These are phyloP conservation scores for Solanum habrochaites DNA, from an alignment of 257 asterid species.

Conservation along the genomic window DNA sequence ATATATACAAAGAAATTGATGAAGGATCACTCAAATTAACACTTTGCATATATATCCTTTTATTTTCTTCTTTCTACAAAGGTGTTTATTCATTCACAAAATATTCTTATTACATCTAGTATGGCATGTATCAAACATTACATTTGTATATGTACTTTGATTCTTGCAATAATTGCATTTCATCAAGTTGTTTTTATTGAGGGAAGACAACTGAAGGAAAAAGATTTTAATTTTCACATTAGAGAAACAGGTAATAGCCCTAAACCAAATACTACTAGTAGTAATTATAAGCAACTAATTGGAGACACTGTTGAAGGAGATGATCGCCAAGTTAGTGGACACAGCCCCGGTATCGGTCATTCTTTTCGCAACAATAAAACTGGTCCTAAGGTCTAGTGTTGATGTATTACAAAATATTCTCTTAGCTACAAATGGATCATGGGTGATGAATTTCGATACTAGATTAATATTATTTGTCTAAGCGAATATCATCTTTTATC, in stretches of 20 bases:
- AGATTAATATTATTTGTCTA: neutral
- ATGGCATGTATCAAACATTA: neutral
- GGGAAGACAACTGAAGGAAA: neutral
- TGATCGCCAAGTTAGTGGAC: slow-evolving; percentile 26
- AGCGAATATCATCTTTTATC: neutral
- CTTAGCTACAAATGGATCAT: neutral
- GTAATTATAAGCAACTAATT: slow-evolving; percentile 2
- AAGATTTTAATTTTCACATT: neutral
- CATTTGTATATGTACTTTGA: neutral
- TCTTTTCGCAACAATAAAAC: slow-evolving; percentile 10
- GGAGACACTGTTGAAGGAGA: neutral
- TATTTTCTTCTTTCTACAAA: neutral
- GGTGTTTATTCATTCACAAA: neutral
- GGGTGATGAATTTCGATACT: neutral
- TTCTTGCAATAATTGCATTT: neutral
- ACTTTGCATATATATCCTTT: neutral
- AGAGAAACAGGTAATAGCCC: slow-evolving; percentile 45
- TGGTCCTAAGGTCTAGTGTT: slow-evolving; percentile 20
- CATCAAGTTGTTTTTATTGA: neutral
- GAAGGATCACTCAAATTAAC: neutral
- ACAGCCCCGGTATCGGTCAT: slow-evolving; percentile 58
- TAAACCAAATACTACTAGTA: neutral
- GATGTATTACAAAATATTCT: too few relatives aligned
- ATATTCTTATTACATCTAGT: neutral
- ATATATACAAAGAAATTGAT: neutral